Evolutionary conservation across 1,284 basidiomycete species (phyloP).

Genomic region (Cronartium quercuum): DNA sequence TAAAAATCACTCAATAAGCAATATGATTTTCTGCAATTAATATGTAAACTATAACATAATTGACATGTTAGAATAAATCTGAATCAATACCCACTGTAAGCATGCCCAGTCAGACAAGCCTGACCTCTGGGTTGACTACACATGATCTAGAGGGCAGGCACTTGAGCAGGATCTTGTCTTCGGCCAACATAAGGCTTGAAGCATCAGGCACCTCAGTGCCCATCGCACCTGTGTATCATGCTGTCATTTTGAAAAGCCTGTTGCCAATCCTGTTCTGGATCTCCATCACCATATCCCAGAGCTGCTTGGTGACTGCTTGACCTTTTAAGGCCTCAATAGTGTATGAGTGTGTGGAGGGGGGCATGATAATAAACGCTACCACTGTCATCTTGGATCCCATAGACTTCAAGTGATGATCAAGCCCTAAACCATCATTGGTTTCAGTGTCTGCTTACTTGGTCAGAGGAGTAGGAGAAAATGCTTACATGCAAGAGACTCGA

Average conservation of each 20-base stretch:
- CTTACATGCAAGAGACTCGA: slow-evolving; percentile 73
- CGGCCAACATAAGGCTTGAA: slow-evolving; percentile 72
- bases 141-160: slow-evolving; percentile 86
- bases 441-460: no score
- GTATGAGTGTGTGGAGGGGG: slow-evolving; percentile 89
- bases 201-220: slow-evolving; percentile 66
- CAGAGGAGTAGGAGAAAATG: background rate
- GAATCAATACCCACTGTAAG: no score
- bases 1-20: no score
- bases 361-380: slow-evolving; percentile 98
- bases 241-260: slow-evolving; percentile 86
- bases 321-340: slow-evolving; percentile 97
- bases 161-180: slow-evolving; percentile 93
- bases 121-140: no score
- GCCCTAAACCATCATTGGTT: slow-evolving; percentile 46
- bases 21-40: no score
- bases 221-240: slow-evolving; percentile 75
- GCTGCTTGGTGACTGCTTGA: slow-evolving; percentile 93
- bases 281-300: slow-evolving; percentile 87
- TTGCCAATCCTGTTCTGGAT: slow-evolving; percentile 88
- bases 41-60: no score
- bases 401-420: slow-evolving; percentile 82
- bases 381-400: slow-evolving; percentile 72
- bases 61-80: no score
- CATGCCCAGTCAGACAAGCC: no score